These are phyloP conservation scores for Backusella mclennaniae DNA, from an alignment of 192 early-diverging fungal genomes.

Conservation along the genomic window DNA sequence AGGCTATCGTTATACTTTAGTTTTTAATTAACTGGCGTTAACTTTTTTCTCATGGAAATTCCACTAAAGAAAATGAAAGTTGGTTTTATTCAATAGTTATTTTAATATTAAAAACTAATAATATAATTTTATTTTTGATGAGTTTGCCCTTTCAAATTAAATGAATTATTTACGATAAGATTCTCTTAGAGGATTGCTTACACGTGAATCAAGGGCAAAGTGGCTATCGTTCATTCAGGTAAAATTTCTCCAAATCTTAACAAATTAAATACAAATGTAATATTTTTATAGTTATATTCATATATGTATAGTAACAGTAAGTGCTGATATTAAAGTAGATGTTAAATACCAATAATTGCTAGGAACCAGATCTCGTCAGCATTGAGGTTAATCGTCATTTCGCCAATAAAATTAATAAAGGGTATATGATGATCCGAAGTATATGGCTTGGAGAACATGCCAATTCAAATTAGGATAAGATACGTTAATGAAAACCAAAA, in stretches of 20 bases:
- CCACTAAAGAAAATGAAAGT: neutral
- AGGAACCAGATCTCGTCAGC: neutral
- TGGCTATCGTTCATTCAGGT: too few species aligned
- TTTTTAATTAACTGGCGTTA: too few species aligned
- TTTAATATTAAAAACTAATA: neutral
- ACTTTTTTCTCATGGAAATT: neutral
- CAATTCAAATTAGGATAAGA: neutral
- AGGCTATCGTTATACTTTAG: neutral
- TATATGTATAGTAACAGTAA: too few species aligned
- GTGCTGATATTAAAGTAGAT: too few species aligned
- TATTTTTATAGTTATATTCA: too few species aligned
- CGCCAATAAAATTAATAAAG: neutral
- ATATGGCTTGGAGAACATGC: neutral
- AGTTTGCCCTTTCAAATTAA: too few species aligned
- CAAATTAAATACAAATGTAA: too few species aligned
- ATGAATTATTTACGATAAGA: too few species aligned
- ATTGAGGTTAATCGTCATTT: neutral
- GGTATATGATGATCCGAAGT: neutral
- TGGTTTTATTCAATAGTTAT: neutral
- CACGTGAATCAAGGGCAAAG: too few species aligned
- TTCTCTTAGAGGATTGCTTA: too few species aligned
- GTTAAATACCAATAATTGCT: neutral
- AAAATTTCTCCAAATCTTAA: too few species aligned
- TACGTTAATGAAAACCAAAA: neutral
- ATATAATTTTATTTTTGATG: too few species aligned